phyloP scores from a whole-genome alignment of 768 basidiomycete species.

The Phanerodontia chrysosporium region DNA sequence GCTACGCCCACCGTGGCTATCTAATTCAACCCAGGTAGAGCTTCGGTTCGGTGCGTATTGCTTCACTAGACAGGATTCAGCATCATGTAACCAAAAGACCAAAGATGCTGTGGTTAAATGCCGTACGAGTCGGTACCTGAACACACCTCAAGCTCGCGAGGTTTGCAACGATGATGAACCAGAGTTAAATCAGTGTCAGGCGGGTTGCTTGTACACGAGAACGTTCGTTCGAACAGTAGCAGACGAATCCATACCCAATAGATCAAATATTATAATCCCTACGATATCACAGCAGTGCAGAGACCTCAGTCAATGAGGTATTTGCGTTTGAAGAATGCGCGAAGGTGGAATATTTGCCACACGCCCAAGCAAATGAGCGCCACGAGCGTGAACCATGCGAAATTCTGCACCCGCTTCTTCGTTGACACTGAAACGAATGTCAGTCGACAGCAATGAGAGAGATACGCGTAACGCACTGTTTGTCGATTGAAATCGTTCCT shows the following conservation, averaged over 20 bases:
- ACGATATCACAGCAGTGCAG: not conserved
- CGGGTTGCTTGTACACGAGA: too few relatives aligned
- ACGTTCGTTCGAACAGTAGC: not conserved
- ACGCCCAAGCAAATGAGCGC: constrained; percentile 76
- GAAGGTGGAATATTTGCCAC: constrained; percentile 95
- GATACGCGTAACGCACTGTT: constrained; percentile 62
- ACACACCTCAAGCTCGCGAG: too few relatives aligned
- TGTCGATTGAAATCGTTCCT: constrained; percentile 82
- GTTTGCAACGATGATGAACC: too few relatives aligned
- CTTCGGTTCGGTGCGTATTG: too few relatives aligned
- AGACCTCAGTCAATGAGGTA: constrained; percentile 72
- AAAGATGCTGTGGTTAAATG: too few relatives aligned
- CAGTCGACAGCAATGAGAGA: not conserved
- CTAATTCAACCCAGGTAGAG: too few relatives aligned
- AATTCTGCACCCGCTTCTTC: constrained; percentile 85
- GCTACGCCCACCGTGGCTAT: too few relatives aligned
- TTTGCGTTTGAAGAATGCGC: constrained; percentile 94
- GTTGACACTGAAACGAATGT: constrained; percentile 67
- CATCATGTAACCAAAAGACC: too few relatives aligned
- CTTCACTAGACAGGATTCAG: too few relatives aligned
- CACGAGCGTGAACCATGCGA: constrained; percentile 84
- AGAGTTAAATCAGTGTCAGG: too few relatives aligned
- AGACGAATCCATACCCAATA: not conserved
- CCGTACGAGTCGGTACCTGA: too few relatives aligned
- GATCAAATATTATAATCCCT: not conserved